These are phyloP conservation scores for Arthrobotrys megalospora DNA, from an alignment of 2,329 filamentous ascomycete genomes.

Conservation along the genomic window DNA sequence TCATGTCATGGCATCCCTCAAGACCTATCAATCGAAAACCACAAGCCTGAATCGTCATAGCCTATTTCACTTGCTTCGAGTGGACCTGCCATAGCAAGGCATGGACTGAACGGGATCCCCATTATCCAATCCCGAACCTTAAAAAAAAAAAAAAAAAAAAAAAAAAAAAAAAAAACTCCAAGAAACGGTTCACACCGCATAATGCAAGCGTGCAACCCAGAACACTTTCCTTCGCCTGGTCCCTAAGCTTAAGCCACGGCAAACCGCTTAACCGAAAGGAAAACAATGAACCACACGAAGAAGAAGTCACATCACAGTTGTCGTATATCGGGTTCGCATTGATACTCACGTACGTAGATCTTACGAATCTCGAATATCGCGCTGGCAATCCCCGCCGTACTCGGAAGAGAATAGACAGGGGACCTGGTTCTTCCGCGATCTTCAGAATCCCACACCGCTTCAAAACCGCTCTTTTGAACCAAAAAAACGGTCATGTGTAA, in stretches of 20 bases:
- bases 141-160: constrained; percentile 2
- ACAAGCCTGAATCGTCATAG: constrained; percentile 33
- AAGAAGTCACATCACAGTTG: constrained; percentile 19
- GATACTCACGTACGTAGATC: constrained; percentile 17
- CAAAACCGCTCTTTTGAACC: not conserved
- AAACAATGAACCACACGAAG: not conserved
- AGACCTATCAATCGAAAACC: not conserved
- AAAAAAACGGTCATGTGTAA: constrained; percentile 24
- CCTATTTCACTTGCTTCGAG: constrained; percentile 29
- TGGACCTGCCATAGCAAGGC: constrained; percentile 36
- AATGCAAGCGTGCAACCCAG: constrained; percentile 21
- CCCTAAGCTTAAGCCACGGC: constrained; percentile 28
- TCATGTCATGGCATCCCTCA: constrained; percentile 5
- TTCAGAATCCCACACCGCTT: constrained; percentile 9
- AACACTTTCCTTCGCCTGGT: not conserved
- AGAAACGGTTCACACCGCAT: constrained; percentile 46
- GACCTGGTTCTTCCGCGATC: constrained; percentile 14
- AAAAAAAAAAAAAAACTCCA: not conserved
- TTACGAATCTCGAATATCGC: constrained; percentile 19
- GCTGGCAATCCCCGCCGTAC: constrained; percentile 26
- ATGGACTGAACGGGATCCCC: constrained; percentile 17
- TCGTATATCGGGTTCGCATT: constrained; percentile 14
- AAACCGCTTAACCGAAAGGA: constrained; percentile 49
- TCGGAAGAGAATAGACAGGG: constrained; percentile 15
- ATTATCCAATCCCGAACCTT: constrained; percentile 40